Conservation (phyloP, 78 protist species). For the Dictyostelium purpureum region DNA sequence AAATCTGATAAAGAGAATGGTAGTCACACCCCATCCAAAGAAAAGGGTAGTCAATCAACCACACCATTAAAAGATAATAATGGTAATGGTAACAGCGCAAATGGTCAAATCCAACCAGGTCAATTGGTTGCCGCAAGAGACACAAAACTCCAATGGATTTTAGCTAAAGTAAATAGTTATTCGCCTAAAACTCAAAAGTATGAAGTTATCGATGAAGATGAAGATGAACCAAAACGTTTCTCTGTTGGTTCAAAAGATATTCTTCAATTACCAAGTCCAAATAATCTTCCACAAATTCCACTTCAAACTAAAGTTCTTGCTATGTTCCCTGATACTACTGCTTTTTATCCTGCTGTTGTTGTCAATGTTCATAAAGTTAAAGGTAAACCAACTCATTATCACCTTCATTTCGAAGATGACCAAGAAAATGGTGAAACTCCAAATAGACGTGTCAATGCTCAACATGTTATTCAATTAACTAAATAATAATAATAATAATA, state of each 20-base stretch:
- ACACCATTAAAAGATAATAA: slow-evolving; percentile 1
- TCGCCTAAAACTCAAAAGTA: slow-evolving; percentile 47
- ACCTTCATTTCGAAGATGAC: slow-evolving; percentile 77
- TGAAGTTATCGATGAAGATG: slow-evolving; percentile 76
- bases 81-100: not conserved
- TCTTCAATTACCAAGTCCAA: slow-evolving; percentile 41
- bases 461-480: slow-evolving; percentile 25
- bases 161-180: slow-evolving; percentile 39
- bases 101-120: not conserved
- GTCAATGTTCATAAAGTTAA: slow-evolving; percentile 15
- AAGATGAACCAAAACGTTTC: slow-evolving; percentile 61
- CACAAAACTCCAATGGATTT: slow-evolving; percentile 41
- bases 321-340: slow-evolving; percentile 82
- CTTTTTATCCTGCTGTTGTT: slow-evolving; percentile 75
- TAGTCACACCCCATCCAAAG: not conserved
- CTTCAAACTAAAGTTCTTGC: slow-evolving; percentile 51
- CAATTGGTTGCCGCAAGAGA: slow-evolving; percentile 57
- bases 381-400: slow-evolving; percentile 36
- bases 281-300: slow-evolving; percentile 6
- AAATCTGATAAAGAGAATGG: not conserved
- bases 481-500: slow-evolving; percentile 1
- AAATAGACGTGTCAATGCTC: slow-evolving; percentile 65
- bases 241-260: slow-evolving; percentile 39
- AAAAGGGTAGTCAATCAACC: not conserved
- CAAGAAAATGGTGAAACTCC: slow-evolving; percentile 80